Evolutionary conservation across 192 early-diverging fungal genomes (phyloP), one percentile per base, ranked within the genome.

Genomic region (Entomortierella chlamydospora): DNA sequence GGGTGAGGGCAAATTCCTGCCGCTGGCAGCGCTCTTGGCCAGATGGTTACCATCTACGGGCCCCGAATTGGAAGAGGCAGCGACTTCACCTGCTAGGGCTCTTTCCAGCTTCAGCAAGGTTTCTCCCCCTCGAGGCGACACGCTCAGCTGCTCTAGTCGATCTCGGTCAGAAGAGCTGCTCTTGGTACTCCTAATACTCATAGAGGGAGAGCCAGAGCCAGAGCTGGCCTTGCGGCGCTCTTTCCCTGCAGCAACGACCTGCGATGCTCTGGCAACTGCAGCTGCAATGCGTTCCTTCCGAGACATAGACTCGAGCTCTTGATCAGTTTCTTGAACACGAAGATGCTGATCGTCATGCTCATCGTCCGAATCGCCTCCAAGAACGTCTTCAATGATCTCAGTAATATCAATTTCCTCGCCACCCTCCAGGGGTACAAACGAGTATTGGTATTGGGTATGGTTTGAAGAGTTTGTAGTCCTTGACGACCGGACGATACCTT

Each of bases 301-400:
- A 20, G 74, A 64, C 67, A 69, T 78, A 0, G 61, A 34, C 22
- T 72, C 70, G 42, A 58, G 18, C 18, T 63, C 61, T n/a, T 51
- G 70, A 23, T 29, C 29, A 22, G 42, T 25, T 20, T 64, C 54
- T 3, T 33, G 29, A 17, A 7, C 17, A 9, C 39, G 42, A 13
- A 23, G 12, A 34, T 72, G 55, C 28, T 43, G 28, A 1, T 63
- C 65, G 33, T 68, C 71, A n/a, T 49, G 10, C 20, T 82, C 81
- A 30, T 81, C 72, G 15, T 81, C 83, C 22, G 65, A 77, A 17
- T 64, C 73, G 23, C 65, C 65, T 9, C 78, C 83, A 61, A 73
- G 71, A 34, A 84, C 73, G 64, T 84, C 73, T 28, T 84, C 83
- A 58, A 84, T 84, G 42, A 84, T 81, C 47, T 84, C 79, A 51